Base-by-base conservation (phyloP, 805 yeast genomes). In the Ogataea pignaliae region DNA sequence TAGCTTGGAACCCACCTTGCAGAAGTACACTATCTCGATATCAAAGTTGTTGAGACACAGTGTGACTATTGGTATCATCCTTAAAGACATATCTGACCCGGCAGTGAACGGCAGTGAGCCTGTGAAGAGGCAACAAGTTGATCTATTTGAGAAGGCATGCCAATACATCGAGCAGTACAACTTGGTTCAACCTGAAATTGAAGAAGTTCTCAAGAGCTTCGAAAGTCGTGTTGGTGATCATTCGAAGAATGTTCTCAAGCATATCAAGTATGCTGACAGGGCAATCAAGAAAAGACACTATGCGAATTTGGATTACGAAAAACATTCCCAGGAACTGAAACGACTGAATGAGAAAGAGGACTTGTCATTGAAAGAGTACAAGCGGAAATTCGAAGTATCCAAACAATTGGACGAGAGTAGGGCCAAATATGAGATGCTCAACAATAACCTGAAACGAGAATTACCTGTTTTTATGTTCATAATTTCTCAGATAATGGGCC, bases 391-490 rank as follows among this genome's bases (percentile, higher is more conserved):
- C 31, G 64, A 63, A 35, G 57, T 59, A 18, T 60, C 62, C 40
- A 60, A 59, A 46, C 58, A 57, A 41, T 36, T 59, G 28, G 65
- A 56, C 46, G 56, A 54, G 42, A 62, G 52, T 48, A 65, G 50
- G 44, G 63, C 45, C 55, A 70, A 54, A 39, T 76, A 70, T 51
- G 69, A 70, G 2, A 39, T 46, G 10, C 47, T 68, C 31, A 75
- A 77, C 53, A 47, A 53, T 4, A 40, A 50, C 3, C 60, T 79
- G 47, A 75, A 75, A 44, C 45, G 44, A 29, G 84, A 78, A 35
- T 52, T 80, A 1, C 82, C 83, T 0, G 39, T 47, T 3, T 72
- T 76, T 39, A 64, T 72, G 43, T 44, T 58, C 7, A 55, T 71
- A 10, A 57, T 71, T 0, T 45, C 59, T 3, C 38, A 52, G 12